Base-by-base conservation (phyloP, 208 protist species). In the Porcisia hertigi region DNA sequence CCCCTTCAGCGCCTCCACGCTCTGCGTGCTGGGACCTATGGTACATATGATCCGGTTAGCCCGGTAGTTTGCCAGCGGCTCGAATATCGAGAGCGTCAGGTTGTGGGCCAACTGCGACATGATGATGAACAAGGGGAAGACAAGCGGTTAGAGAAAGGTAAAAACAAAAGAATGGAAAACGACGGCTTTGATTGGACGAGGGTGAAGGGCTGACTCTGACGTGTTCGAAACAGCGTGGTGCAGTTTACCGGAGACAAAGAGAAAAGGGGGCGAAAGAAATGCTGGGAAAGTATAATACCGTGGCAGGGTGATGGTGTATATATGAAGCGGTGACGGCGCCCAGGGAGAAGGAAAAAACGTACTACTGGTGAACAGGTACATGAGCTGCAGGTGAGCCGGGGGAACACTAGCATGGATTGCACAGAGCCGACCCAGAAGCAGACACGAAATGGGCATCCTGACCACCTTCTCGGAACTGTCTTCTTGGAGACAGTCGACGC, bases 41-140 rank as follows among this genome's bases (percentile, higher is more conserved):
- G 98, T 99, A 90, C 98, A 99, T 64, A 99, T 93, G 81, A 99
- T 98, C 55, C 94, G 91, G 96, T 98, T 52, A 88, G n/a, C 88
- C 67, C 92, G 89, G 77, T 89, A 90, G 70, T 87, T 91, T 59
- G 90, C 77, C 53, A 93, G 76, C 34, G 94, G 90, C 77, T 96
- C 92, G 70, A 96, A 96, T 75, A 97, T 96, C 59, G 91, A 95
- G 60, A 97, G 87, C 78, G 86, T 77, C 78, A 94, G 79, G 81
- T 97, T 96, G 70, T 97, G 94, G 14, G 88, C 88, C 34, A 97
- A 81, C 83, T 97, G 94, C 25, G 91, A 96, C 89, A 97, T 97
- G 23, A 23, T 57, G 41, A 47, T 1, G 36, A 20, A 20, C 23
- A 14, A 54, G 54, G 20, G 34, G 16, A 16, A 49, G 54, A 60